Conservation (phyloP, 257 asterid species). For the Solanum clarkiae region DNA sequence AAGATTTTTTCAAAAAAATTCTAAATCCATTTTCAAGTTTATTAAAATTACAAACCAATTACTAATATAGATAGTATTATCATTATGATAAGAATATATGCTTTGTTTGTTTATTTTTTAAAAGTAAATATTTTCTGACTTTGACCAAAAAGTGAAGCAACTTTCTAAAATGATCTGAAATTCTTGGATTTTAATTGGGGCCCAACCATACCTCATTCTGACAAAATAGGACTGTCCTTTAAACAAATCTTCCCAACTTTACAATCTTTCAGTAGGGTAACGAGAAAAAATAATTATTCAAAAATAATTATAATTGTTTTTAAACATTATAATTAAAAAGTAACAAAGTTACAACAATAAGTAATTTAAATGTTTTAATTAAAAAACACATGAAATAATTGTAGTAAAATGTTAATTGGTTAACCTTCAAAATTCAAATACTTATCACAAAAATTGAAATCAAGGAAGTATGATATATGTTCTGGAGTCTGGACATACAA, state of each 20-base stretch:
- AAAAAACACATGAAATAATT: too few species aligned
- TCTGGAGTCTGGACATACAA: too few species aligned
- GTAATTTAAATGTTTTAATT: too few species aligned
- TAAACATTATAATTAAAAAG: background rate
- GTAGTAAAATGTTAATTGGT: too few species aligned
- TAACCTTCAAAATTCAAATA: too few species aligned
- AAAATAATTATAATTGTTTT: too few species aligned
- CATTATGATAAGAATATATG: too few species aligned
- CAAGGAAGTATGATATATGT: too few species aligned
- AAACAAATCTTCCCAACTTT: background rate
- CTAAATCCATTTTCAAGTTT: background rate
- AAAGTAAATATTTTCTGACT: background rate
- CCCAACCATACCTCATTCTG: background rate
- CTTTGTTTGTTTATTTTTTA: too few species aligned
- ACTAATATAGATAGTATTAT: background rate
- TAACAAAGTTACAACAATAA: too few species aligned
- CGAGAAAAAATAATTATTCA: background rate
- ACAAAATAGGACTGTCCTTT: background rate
- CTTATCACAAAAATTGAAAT: too few species aligned
- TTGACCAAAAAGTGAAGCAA: background rate
- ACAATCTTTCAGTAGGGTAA: background rate
- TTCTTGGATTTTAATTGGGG: background rate
- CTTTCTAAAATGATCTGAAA: background rate
- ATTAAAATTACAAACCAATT: background rate
- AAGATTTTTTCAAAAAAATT: too few species aligned